Percentiles rank a stretch among this genome's conserved stretches.
Evolutionary conservation across 2,329 filamentous ascomycete species (phyloP).

Genomic region (Hirsutella rhossiliensis): DNA sequence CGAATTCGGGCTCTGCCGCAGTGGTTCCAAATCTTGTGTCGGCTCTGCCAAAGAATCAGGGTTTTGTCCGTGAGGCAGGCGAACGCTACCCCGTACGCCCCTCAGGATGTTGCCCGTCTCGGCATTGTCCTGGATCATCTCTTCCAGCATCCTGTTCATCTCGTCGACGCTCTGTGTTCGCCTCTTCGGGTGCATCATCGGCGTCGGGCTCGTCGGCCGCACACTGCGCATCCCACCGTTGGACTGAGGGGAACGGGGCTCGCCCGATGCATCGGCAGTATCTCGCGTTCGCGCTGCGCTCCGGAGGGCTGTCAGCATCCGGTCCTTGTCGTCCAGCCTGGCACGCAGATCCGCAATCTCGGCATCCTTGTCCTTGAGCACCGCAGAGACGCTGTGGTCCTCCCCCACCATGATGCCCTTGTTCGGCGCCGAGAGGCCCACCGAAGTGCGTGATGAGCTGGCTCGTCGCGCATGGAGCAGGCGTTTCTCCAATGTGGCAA

Average conservation of each 20-base stretch:
- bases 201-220: conserved; percentile 10
- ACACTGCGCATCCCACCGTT: conserved; percentile 6
- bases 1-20: conserved; percentile 24
- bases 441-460: conserved; percentile 78
- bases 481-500: conserved; percentile 83
- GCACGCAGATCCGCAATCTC: conserved; percentile 88
- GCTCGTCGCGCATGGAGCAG: conserved; percentile 81
- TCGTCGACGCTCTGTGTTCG: conserved; percentile 68
- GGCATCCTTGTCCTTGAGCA: conserved; percentile 78
- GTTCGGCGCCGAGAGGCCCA: conserved; percentile 50
- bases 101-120: conserved; percentile 63
- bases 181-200: conserved; percentile 26
- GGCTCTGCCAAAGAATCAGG: conserved; percentile 21
- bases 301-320: conserved; percentile 79
- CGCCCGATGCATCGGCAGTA: conserved; percentile 49
- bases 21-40: conserved; percentile 23
- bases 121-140: conserved; percentile 88
- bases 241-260: conserved; percentile 17
- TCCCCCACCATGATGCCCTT: conserved; percentile 62
- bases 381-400: conserved; percentile 59
- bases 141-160: conserved; percentile 85
- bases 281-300: conserved; percentile 80
- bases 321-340: conserved; percentile 85
- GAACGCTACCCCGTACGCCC: conserved; percentile 53
- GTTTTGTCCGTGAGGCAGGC: conserved; percentile 37